Conservation (phyloP, 1,284 basidiomycete genomes). For the Melampsora americana region DNA sequence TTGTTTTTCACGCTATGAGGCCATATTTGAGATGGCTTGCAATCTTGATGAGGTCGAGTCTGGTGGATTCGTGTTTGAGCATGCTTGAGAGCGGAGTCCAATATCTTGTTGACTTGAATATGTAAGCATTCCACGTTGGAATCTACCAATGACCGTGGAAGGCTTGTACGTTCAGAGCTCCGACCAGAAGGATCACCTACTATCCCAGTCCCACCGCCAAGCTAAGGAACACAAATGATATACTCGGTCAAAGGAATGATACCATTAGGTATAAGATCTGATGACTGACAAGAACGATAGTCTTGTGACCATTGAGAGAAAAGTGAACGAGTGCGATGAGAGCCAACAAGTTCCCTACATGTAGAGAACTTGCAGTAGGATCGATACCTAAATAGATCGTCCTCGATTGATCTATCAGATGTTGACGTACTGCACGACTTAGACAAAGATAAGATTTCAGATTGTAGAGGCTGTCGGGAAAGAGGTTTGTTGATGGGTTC, state of each 20-base stretch:
- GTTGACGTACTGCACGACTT: constrained; percentile 37
- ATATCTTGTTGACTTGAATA: constrained; percentile 68
- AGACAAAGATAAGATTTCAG: constrained; percentile 12
- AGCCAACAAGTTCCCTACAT: constrained; percentile 90
- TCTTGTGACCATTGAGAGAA: constrained; percentile 71
- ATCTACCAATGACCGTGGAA: constrained; percentile 63
- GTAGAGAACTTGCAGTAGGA: constrained; percentile 81
- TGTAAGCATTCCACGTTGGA: constrained; percentile 69
- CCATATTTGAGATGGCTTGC: constrained; percentile 29
- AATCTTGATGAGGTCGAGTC: constrained; percentile 52
- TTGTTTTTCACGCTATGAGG: constrained; percentile 70
- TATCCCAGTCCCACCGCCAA: constrained; percentile 92
- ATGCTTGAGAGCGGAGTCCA: constrained; percentile 65
- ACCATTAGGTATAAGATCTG: background rate
- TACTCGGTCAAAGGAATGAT: background rate
- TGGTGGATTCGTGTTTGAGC: constrained; percentile 57
- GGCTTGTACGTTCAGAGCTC: constrained; percentile 72
- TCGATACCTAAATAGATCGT: constrained; percentile 86
- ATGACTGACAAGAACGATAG: constrained; percentile 61
- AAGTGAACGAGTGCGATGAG: constrained; percentile 84
- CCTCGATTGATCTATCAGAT: constrained; percentile 41
- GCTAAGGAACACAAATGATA: constrained; percentile 58
- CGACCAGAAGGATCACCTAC: constrained; percentile 95
- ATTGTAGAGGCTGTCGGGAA: background rate
- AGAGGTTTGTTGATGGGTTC: background rate